Conservation (phyloP, 2,329 filamentous ascomycete species). For the Kalmusia sp. region DNA sequence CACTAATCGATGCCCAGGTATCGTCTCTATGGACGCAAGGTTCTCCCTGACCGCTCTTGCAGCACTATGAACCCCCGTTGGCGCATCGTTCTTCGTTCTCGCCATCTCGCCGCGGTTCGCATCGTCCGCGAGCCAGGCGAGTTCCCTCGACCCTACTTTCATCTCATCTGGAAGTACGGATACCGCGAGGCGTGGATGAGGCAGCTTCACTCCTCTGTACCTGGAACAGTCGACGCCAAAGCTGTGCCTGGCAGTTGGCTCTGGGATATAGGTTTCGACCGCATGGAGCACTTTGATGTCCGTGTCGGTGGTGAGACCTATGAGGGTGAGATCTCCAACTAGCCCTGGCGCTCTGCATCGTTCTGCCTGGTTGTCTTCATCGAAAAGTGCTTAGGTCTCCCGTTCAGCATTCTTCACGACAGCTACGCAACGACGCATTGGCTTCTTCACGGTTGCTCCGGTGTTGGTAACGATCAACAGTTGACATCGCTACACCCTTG, state of each 20-base stretch:
- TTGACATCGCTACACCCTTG: neutral
- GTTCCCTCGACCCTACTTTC: constrained; percentile 26
- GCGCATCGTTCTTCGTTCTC: constrained; percentile 29
- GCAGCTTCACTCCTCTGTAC: constrained; percentile 2
- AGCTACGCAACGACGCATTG: neutral
- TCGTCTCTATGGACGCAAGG: constrained; percentile 37
- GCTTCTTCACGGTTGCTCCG: neutral
- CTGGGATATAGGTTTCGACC: constrained; percentile 23
- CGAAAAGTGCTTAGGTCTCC: neutral
- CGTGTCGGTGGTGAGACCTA: constrained; percentile 27
- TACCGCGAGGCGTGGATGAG: constrained; percentile 33
- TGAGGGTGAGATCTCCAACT: neutral
- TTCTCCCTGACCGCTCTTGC: constrained; percentile 27
- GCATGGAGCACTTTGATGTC: constrained; percentile 37
- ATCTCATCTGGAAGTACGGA: constrained; percentile 32
- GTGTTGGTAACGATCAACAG: neutral
- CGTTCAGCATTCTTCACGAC: neutral
- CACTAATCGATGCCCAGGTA: constrained; percentile 25
- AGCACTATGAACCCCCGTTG: constrained; percentile 29
- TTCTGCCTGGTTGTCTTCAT: neutral
- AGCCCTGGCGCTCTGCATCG: neutral
- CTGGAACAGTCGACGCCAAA: neutral
- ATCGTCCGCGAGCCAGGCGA: neutral
- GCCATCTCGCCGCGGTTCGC: constrained; percentile 16
- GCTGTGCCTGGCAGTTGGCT: constrained; percentile 25